Evolutionary conservation across 306 rosid species (phyloP).

Genomic region (Quercus ilex): DNA sequence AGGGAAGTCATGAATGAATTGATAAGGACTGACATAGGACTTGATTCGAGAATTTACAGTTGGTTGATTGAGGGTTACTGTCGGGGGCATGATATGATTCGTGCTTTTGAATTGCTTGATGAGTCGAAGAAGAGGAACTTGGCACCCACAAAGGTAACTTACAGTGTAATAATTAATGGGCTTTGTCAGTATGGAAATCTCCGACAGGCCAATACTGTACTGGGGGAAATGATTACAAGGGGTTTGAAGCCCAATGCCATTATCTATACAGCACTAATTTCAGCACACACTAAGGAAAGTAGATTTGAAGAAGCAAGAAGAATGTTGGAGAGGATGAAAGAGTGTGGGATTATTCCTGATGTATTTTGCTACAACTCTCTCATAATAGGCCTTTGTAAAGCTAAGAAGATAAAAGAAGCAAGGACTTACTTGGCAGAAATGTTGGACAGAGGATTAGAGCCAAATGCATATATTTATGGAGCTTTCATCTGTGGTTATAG

Average conservation of each 20-base stretch:
- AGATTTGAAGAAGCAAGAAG: conserved; percentile 8
- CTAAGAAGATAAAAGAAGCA: conserved; percentile 24
- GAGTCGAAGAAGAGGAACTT: conserved; percentile 5
- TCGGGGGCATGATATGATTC: conserved; percentile 6
- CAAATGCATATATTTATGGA: conserved; percentile 22
- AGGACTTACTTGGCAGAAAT: neutral
- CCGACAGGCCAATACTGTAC: conserved; percentile 1
- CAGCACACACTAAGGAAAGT: conserved; percentile 22
- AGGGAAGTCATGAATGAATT: conserved; percentile 12
- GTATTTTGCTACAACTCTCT: conserved; percentile 20
- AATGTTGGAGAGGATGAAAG: conserved; percentile 14
- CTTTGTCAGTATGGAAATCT: conserved; percentile 18
- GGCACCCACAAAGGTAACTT: conserved; percentile 8
- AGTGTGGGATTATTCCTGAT: conserved; percentile 1
- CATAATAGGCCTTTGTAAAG: conserved; percentile 14
- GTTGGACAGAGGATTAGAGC: conserved; percentile 9
- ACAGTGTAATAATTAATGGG: conserved; percentile 15
- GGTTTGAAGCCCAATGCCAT: conserved; percentile 21
- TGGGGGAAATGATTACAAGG: conserved; percentile 16
- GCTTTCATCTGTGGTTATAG: conserved; percentile 18
- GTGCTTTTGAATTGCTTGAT: conserved; percentile 16
- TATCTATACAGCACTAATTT: conserved; percentile 7
- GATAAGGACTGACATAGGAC: neutral
- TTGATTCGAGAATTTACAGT: conserved; percentile 1
- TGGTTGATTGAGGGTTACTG: conserved; percentile 19